Conservation (phyloP, 768 basidiomycete species). For the Hygrocybe coccinea region DNA sequence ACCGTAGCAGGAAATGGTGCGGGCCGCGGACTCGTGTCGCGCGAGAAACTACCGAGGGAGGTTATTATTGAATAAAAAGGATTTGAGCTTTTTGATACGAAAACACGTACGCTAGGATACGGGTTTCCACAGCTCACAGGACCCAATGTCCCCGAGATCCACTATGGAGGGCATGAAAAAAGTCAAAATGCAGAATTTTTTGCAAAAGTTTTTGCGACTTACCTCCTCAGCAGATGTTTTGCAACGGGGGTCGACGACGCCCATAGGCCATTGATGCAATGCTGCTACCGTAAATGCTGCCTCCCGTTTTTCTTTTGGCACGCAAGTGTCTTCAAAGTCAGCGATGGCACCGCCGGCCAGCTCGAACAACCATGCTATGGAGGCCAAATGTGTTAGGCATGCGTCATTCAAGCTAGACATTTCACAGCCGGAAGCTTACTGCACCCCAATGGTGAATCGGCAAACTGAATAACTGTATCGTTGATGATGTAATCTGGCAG, state of each 20-base stretch:
- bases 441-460: slow-evolving; percentile 83
- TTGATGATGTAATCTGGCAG: slow-evolving; percentile 85
- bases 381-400: too few relatives aligned
- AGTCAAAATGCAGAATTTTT: too few relatives aligned
- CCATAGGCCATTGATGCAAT: slow-evolving; percentile 89
- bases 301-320: slow-evolving; percentile 75
- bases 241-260: slow-evolving; percentile 72
- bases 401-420: background rate
- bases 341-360: slow-evolving; percentile 75
- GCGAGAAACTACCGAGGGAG: slow-evolving; percentile 60
- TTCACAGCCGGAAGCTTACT: slow-evolving; percentile 49
- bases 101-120: slow-evolving; percentile 68
- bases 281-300: slow-evolving; percentile 83
- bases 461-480: slow-evolving; percentile 75
- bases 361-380: slow-evolving; percentile 86
- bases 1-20: slow-evolving; percentile 65
- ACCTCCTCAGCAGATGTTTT: slow-evolving; percentile 79
- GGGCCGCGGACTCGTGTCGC: slow-evolving; percentile 57
- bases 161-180: too few relatives aligned
- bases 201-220: slow-evolving; percentile 14
- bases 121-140: slow-evolving; percentile 75
- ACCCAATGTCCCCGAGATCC: slow-evolving; percentile 72
- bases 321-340: slow-evolving; percentile 68
- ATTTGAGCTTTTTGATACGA: slow-evolving; percentile 8
- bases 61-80: slow-evolving; percentile 15